Percentiles rank a stretch among this genome's conserved stretches.
phyloP scores from a whole-genome alignment of 805 yeast genomes.

The Nakazawaea anatomiae region DNA sequence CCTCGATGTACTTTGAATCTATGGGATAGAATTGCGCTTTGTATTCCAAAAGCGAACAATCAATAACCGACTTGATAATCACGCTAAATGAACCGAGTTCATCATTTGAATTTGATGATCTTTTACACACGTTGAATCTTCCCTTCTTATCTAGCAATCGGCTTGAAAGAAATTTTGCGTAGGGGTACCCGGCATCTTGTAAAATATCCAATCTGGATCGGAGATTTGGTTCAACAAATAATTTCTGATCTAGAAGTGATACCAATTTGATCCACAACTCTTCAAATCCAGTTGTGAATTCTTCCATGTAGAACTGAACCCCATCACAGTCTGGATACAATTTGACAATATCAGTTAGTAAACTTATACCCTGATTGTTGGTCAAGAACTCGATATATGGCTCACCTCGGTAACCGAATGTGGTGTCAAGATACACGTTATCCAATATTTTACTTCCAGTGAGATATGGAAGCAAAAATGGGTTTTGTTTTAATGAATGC shows the following conservation, averaged over 20 bases:
- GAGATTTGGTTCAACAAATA: neutral
- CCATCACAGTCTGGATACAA: conserved; percentile 37
- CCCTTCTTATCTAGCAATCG: conserved; percentile 2
- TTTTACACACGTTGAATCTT: neutral
- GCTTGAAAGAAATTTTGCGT: conserved; percentile 6
- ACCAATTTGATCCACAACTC: conserved; percentile 40
- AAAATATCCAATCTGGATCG: neutral
- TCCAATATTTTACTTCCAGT: conserved; percentile 28
- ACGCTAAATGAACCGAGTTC: conserved; percentile 8
- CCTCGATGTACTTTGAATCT: neutral
- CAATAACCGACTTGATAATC: conserved; percentile 1
- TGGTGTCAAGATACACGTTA: conserved; percentile 48
- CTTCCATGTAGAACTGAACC: conserved; percentile 29
- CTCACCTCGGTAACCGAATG: conserved; percentile 43
- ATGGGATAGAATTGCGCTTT: neutral
- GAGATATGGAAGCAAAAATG: conserved; percentile 35
- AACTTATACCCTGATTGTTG: conserved; percentile 34
- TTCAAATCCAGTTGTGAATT: conserved; percentile 45
- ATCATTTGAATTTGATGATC: neutral
- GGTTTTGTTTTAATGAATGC: conserved; percentile 29
- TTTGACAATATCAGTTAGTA: conserved; percentile 27
- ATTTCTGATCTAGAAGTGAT: conserved; percentile 11
- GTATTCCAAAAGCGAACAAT: neutral
- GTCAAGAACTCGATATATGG: conserved; percentile 40
- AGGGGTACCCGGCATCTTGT: neutral